phyloP scores from a whole-genome alignment of 257 asterid genomes.

The Nicotiana otophora region DNA sequence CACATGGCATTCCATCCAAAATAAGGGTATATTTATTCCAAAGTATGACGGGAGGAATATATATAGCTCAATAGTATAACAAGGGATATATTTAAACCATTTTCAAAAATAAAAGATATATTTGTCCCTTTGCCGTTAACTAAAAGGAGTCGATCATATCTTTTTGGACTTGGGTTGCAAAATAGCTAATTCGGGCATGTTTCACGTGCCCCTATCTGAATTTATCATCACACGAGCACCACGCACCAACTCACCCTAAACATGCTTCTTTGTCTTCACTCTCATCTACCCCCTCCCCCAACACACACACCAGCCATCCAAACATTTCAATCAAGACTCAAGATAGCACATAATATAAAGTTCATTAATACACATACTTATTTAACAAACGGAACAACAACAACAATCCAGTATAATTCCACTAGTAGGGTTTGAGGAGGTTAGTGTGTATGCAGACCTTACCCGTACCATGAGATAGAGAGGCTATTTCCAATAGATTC shows the following conservation, averaged over 20 bases:
- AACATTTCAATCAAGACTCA: not conserved
- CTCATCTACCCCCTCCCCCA: not conserved
- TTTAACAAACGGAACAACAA: not conserved
- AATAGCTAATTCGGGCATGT: not conserved
- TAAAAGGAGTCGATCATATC: not conserved
- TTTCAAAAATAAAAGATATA: too few species aligned
- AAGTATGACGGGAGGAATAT: too few species aligned
- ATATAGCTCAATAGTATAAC: too few species aligned
- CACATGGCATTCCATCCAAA: too few species aligned
- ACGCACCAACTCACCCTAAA: not conserved
- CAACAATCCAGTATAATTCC: too few species aligned
- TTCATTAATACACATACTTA: not conserved
- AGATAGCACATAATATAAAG: not conserved
- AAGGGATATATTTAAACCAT: too few species aligned
- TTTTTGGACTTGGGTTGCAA: not conserved
- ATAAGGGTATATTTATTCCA: too few species aligned
- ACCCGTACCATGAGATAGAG: too few species aligned
- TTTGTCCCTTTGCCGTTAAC: not conserved
- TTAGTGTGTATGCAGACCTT: too few species aligned
- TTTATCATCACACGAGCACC: conserved; percentile 6
- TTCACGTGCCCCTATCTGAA: not conserved
- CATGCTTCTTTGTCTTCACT: not conserved
- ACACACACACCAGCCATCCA: not conserved
- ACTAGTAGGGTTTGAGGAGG: too few species aligned
- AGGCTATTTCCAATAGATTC: too few species aligned